phyloP scores from a whole-genome alignment of 305 asterid species.

The Solanum aculeatissimum region DNA sequence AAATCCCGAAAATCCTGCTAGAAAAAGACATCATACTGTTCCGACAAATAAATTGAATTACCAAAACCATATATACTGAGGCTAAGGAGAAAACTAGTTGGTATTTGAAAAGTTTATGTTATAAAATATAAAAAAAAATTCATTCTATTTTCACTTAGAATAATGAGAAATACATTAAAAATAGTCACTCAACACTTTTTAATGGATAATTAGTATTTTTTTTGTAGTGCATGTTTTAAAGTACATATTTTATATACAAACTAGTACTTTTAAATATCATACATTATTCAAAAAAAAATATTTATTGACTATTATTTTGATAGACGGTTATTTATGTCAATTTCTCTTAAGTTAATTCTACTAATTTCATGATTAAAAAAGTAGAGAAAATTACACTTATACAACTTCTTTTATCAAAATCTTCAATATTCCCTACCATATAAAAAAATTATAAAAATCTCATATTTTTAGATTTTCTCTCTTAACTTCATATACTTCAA shows the following conservation, averaged over 20 bases:
- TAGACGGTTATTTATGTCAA: background rate
- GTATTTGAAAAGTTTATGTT: background rate
- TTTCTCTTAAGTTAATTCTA: background rate
- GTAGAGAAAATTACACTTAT: too few species aligned
- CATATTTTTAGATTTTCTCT: too few species aligned
- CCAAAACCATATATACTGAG: background rate
- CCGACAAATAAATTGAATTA: background rate
- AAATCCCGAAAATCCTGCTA: conserved; percentile 16
- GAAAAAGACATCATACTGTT: background rate
- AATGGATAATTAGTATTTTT: background rate
- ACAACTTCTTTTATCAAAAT: too few species aligned
- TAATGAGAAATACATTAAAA: too few species aligned
- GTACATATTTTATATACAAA: too few species aligned
- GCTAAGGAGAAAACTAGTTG: background rate
- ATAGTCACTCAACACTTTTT: background rate
- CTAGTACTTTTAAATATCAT: too few species aligned
- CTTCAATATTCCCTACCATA: too few species aligned
- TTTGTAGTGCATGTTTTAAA: background rate
- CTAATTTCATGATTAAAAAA: background rate
- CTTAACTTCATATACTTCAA: too few species aligned
- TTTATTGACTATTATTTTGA: background rate
- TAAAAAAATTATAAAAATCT: too few species aligned
- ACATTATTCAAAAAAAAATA: too few species aligned
- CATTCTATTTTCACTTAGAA: too few species aligned
- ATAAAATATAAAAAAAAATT: too few species aligned